Base-by-base conservation (phyloP, 768 basidiomycete species). In the Tricholoma sp. region DNA sequence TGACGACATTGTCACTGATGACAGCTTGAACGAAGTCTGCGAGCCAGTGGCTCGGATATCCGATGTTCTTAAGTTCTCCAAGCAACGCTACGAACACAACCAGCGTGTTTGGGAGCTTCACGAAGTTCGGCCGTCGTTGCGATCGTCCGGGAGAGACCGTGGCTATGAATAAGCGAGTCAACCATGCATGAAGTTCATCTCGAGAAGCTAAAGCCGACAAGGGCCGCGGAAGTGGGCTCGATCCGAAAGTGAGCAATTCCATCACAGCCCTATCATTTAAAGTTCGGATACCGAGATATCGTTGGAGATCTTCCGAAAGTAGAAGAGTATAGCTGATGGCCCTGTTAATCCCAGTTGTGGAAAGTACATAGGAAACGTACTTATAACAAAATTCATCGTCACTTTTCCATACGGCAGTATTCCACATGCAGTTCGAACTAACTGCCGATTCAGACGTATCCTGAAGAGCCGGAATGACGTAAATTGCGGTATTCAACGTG, bases 31-130 rank as follows among this genome's bases (percentile, higher is more conserved):
- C 49, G 61, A 66, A 71, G 10, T 73, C 72, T 47, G 66, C 62
- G 34, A 76, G 67, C 74, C 73, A 74, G 57, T 73, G 74, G 9
- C 57, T 61, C 2, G 74, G 74, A 59, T 71, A 75, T 4, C 72
- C 72, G 37, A 72, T 68, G 39, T 63, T 58, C 51, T 67, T 64
- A 19, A 74, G 67, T 55, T 71, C 65, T 21, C 71, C 58, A 34
- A 75, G 62, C 1, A 75, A 64, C 7, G 63, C 54, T 45, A 74
- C 54, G 61, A 74, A 74, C 5, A 66, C 68, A 14, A 66, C 66
- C 21, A 76, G 65, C 52, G 67, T 74, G 64, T 72, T 72, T 14
- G 71, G 70, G 45, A 67, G 62, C 39, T 67, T 67, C 12, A 72
- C 64, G 27, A 71, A 62, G 31, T 61, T 39, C 0, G 63, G 61